Percentiles rank a stretch among this genome's conserved stretches.
Evolutionary conservation across 2,329 filamentous ascomycete species (phyloP).

Genomic region (Aspergillus carbonarius): DNA sequence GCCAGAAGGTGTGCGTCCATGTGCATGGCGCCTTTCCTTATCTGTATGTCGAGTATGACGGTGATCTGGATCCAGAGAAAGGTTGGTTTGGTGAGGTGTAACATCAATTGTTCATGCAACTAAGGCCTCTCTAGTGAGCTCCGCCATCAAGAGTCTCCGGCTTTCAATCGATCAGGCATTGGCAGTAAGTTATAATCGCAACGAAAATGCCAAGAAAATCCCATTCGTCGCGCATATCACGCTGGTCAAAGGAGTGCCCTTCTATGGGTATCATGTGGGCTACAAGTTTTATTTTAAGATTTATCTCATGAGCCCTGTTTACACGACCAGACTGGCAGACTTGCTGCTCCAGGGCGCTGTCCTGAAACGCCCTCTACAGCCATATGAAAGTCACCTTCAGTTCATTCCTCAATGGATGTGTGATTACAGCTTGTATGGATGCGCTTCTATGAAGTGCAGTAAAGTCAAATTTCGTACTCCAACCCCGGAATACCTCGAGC

Average conservation of each 20-base stretch:
- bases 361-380: constrained; percentile 79
- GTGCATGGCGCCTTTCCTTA: constrained; percentile 96
- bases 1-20: constrained; percentile 94
- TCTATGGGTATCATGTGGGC: constrained; percentile 93
- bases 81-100: constrained; percentile 52
- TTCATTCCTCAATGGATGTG: constrained; percentile 97
- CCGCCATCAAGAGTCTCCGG: constrained; percentile 75
- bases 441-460: constrained; percentile 74
- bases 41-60: constrained; percentile 83
- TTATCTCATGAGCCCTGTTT: constrained; percentile 82
- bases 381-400: constrained; percentile 90
- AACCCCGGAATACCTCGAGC: constrained; percentile 67
- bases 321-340: constrained; percentile 85
- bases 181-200: constrained; percentile 77
- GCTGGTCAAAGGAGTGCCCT: constrained; percentile 87
- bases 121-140: constrained; percentile 56
- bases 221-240: constrained; percentile 87
- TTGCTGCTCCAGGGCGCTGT: constrained; percentile 84
- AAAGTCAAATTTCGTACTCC: constrained; percentile 73
- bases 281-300: constrained; percentile 91
- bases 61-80: constrained; percentile 63
- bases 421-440: constrained; percentile 96
- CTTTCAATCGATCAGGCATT: constrained; percentile 88
- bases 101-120: not conserved
- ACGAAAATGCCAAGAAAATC: constrained; percentile 66